Evolutionary conservation across 192 early-diverging fungal species (phyloP).

Genomic region (Linnemannia hyalina): DNA sequence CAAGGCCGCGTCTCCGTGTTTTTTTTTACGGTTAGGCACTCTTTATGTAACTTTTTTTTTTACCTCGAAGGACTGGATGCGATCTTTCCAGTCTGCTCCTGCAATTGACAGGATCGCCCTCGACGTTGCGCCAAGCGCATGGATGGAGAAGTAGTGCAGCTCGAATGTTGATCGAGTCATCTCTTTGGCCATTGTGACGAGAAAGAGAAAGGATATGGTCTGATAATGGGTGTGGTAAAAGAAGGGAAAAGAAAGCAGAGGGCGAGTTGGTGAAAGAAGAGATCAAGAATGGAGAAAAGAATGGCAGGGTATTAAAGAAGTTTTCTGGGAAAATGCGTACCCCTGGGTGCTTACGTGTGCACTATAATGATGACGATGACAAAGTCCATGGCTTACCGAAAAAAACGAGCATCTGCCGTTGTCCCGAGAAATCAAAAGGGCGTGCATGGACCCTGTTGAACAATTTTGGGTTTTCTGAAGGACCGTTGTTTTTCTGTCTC

Average conservation of each 20-base stretch:
- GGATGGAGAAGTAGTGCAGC: conserved; percentile 35
- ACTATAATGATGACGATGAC: background rate
- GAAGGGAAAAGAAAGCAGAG: background rate
- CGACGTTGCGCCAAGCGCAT: conserved; percentile 28
- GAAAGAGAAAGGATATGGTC: background rate
- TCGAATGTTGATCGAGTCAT: background rate
- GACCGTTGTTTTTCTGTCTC: background rate
- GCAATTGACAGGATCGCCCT: conserved; percentile 26
- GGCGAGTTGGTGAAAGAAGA: background rate
- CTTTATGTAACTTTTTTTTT: background rate
- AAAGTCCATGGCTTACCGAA: background rate
- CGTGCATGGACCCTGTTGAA: background rate
- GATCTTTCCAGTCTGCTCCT: conserved; percentile 22
- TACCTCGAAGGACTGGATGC: conserved; percentile 31
- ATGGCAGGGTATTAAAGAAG: background rate
- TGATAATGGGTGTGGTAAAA: background rate
- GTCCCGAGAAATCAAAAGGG: background rate
- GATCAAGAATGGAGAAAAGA: background rate
- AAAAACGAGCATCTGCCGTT: background rate
- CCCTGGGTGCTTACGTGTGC: too few species aligned
- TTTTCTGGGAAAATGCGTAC: too few species aligned
- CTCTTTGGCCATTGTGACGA: background rate
- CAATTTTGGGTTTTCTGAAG: background rate
- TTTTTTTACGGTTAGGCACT: background rate
- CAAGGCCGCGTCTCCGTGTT: background rate